Percentiles rank a stretch among this genome's conserved stretches.
These are phyloP conservation scores for Gracilariopsis chorda DNA, from an alignment of 23 red algal species.

Conservation along the genomic window DNA sequence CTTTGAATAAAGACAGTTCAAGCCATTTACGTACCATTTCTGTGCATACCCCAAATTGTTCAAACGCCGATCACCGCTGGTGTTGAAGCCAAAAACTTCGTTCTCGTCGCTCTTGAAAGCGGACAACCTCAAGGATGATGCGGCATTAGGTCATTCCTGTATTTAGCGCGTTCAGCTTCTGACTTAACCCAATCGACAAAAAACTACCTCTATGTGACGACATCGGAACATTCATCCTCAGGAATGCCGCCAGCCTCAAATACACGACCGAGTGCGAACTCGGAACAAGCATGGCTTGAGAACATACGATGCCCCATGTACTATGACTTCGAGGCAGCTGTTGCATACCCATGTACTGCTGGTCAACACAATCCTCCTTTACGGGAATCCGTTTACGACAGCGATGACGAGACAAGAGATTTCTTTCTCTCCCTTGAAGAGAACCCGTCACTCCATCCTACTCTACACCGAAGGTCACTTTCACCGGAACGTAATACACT, in stretches of 20 bases:
- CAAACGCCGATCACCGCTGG: too few relatives aligned
- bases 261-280: neutral
- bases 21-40: too few relatives aligned
- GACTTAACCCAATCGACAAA: too few relatives aligned
- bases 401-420: conserved; percentile 48
- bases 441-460: conserved; percentile 24
- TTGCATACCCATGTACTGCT: conserved; percentile 24
- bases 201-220: too few relatives aligned
- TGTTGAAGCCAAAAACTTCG: too few relatives aligned
- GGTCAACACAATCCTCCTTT: conserved; percentile 45
- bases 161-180: too few relatives aligned
- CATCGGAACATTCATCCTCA: neutral
- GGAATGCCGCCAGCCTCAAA: neutral
- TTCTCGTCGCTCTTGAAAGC: too few relatives aligned
- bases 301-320: conserved; percentile 30
- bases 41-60: too few relatives aligned
- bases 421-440: conserved; percentile 21
- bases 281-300: conserved; percentile 35
- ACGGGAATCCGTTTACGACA: conserved; percentile 46
- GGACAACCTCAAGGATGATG: too few relatives aligned
- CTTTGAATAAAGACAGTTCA: too few relatives aligned
- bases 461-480: neutral
- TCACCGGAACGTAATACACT: conserved; percentile 4
- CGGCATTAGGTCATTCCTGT: too few relatives aligned
- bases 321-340: conserved; percentile 41